A percentile compares a stretch with the other conserved stretches of the same genome.
These are phyloP conservation scores for Fusarium udum DNA, from an alignment of 2,329 filamentous ascomycete genomes.

Conservation along the genomic window DNA sequence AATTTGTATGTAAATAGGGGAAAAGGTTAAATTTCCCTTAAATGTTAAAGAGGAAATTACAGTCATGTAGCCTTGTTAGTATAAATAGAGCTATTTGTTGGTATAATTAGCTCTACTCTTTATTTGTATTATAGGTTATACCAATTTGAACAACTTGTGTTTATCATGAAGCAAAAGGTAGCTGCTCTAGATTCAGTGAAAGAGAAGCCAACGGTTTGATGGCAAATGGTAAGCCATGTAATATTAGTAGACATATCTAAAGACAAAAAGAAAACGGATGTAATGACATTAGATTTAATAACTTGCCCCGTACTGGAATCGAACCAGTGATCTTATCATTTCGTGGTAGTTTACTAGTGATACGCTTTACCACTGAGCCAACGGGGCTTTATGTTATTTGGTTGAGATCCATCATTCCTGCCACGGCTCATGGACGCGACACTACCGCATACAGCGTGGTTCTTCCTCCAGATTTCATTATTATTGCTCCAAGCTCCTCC, in stretches of 20 bases:
- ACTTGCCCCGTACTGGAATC: constrained; percentile 20
- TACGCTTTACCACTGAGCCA: constrained; percentile 29
- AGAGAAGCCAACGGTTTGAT: too few relatives aligned
- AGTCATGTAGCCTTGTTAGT: too few relatives aligned
- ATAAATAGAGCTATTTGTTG: too few relatives aligned
- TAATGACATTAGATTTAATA: rapidly evolving
- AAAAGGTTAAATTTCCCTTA: too few relatives aligned
- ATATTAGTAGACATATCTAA: too few relatives aligned
- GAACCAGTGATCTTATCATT: constrained; percentile 27
- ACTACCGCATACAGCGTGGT: rapidly evolving
- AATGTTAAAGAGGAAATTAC: too few relatives aligned
- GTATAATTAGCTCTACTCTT: too few relatives aligned
- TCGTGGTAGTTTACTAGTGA: constrained; percentile 7
- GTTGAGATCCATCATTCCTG: not conserved
- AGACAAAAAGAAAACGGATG: rapidly evolving
- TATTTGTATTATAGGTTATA: not conserved
- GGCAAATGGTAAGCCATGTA: not conserved
- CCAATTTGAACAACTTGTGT: not conserved
- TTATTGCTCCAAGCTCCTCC: not conserved
- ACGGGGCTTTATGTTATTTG: constrained; percentile 4
- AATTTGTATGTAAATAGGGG: too few relatives aligned
- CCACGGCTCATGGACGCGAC: rapidly evolving
- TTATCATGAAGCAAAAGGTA: not conserved
- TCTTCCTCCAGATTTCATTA: too few relatives aligned
- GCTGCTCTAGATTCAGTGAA: not conserved